These are phyloP conservation scores for Papiliotrema nemorosa DNA, from an alignment of 1,284 basidiomycete species.

Conservation along the genomic window DNA sequence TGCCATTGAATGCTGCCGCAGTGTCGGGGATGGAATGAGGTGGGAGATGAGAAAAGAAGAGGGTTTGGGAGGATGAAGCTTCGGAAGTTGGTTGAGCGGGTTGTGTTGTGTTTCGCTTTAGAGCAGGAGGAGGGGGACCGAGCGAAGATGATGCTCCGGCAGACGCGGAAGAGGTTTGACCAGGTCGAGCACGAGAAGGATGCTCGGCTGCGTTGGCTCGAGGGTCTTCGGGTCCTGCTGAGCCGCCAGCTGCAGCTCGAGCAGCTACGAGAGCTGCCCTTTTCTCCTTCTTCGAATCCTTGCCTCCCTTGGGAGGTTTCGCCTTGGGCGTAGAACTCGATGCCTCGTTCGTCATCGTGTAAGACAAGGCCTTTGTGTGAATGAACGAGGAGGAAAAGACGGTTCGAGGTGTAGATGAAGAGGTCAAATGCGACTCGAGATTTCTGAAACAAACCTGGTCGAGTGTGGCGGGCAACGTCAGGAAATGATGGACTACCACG, in stretches of 20 bases:
- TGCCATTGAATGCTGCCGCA: conserved; percentile 23
- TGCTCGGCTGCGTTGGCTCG: background rate
- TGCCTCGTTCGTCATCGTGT: too few relatives aligned
- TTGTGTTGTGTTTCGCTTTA: background rate
- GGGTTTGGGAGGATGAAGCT: conserved; percentile 13
- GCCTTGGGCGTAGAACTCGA: too few relatives aligned
- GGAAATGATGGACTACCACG: too few relatives aligned
- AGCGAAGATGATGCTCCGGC: background rate
- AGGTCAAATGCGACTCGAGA: too few relatives aligned
- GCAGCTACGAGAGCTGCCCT: conserved; percentile 46
- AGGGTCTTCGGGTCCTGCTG: background rate
- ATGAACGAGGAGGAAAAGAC: too few relatives aligned
- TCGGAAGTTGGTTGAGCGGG: background rate
- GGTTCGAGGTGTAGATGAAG: too few relatives aligned
- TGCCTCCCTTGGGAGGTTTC: conserved; percentile 30
- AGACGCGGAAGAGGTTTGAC: background rate
- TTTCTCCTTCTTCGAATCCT: conserved; percentile 47
- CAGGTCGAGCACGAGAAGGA: background rate
- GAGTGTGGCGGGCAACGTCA: too few relatives aligned
- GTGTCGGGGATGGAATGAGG: conserved; percentile 45
- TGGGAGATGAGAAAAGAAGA: conserved; percentile 64
- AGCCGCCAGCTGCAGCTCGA: conserved; percentile 15
- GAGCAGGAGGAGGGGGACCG: background rate
- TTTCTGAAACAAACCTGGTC: too few relatives aligned
- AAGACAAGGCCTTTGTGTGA: too few relatives aligned